Base-by-base conservation (phyloP, 306 rosid species). In the Hippophae rhamnoides region DNA sequence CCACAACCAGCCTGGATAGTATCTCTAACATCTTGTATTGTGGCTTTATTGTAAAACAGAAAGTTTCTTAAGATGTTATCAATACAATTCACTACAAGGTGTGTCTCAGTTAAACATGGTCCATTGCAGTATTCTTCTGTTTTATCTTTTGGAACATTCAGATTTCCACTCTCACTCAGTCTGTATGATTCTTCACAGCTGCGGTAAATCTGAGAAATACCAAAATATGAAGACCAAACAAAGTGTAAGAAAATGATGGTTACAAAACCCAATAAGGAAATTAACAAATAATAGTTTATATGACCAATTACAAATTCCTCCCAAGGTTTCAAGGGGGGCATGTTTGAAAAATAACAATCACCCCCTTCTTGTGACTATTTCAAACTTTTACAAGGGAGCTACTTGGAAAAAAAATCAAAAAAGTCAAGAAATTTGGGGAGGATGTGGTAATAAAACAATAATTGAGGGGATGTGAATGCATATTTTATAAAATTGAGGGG, bases 141-240 rank as follows among this genome's bases (percentile, higher is more conserved):
- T 50, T 74, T 68, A 25, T 81, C 82, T 1, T 8, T 0, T 0
- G 92, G 82, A 47, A 90, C 89, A 0, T 81, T 47, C 66, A 90
- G 60, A 47, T 78, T 58, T 38, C 98, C 98, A 42, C 74, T 66
- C 60, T 72, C 79, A 8, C 7, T 76, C 66, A 90, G 61, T 72
- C 95, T 79, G 47, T 18, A 79, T 7, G 96, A 79, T 49, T 74
- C 87, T 70, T 87, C 95, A 51, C 98, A 90, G 62, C 81, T 84
- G 10, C 61, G 78, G 61, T 87, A 90, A 13, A 90, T 78, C 98
- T 90, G 75, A 50, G 14, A 49, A 9, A 10, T 11, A 48, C 52
- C 31, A 57, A 41, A 54, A 31, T 5, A 12, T 26, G 50, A 66
- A 55, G 60, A 38, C 44, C n/a, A 57, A 18, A 31, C 23, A 27